Base-by-base conservation (phyloP, 1,139 yeast genomes). In the Pichia sp. region DNA sequence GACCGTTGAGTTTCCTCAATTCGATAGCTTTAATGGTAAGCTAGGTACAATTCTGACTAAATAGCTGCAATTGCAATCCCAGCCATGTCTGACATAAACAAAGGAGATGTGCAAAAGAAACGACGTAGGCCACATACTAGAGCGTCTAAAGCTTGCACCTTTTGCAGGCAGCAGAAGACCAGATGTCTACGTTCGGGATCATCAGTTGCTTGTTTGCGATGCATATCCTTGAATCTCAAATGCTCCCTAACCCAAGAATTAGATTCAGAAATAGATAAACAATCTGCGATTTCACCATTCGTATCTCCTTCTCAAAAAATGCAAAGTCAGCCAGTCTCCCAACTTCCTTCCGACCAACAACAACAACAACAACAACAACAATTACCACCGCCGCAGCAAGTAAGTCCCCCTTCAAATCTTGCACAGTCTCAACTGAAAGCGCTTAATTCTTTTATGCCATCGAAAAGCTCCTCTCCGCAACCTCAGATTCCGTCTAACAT, bases 151-250 rank as follows among this genome's bases (percentile, higher is more conserved):
- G 90, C 90, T 0, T 84, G 90, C 64, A 76, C 75, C 4, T 67
- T 73, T 27, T 84, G 90, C 64, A 71, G 89, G 42, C 75, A 71
- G 58, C 87, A 81, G 63, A 84, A 84, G 67, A 83, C 88, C 1
- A 67, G 87, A 54, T 84, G 90, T 62, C 76, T 84, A 60, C 73
- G 82, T 49, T 73, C 81, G 0, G 76, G 74, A 8, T 43, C 46
- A 27, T 71, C 79, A 1, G 63, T 71, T 16, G 73, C 80, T 4
- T 84, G 90, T 66, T 68, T 83, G 43, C 66, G 89, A 38, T 84
- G 90, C 61, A 65, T 74, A 3, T 80, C 83, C 20, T 64, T 84
- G 51, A 76, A 74, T 29, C 67, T 74, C 43, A 66, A 67, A 12
- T 84, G 90, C 63, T 81, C 87, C 7, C 78, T 84, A 56, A 75